Percentiles rank a stretch among this genome's conserved stretches.
phyloP scores from a whole-genome alignment of 2,329 filamentous ascomycete genomes.

The Ceratocystis alfenasii region DNA sequence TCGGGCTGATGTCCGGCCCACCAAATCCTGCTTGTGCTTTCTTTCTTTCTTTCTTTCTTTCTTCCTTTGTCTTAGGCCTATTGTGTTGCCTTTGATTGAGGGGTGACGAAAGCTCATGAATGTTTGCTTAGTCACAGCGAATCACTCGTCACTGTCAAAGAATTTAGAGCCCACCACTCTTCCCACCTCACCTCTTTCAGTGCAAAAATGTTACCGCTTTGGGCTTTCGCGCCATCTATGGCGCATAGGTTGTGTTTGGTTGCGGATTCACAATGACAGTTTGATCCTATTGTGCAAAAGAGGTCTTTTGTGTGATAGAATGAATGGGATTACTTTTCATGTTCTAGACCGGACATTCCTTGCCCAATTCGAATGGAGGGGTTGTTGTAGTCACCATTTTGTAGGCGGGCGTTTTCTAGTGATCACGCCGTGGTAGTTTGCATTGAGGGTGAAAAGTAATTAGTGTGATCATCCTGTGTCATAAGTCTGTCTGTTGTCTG shows the following conservation, averaged over 20 bases:
- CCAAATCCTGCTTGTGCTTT: neutral
- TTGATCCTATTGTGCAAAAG: neutral
- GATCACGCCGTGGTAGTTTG: too few species aligned
- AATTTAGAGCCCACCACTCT: neutral
- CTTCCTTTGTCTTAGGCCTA: too few species aligned
- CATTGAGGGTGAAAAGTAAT: too few species aligned
- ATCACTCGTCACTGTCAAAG: too few species aligned
- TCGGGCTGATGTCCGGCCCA: neutral
- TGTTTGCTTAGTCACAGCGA: too few species aligned
- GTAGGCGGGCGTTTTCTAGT: too few species aligned
- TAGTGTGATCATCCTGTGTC: too few species aligned
- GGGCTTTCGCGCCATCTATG: neutral
- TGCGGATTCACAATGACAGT: neutral
- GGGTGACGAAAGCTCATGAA: too few species aligned
- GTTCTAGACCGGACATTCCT: neutral
- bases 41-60: neutral
- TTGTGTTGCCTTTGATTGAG: too few species aligned
- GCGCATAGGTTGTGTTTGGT: neutral
- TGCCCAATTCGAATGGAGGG: too few species aligned
- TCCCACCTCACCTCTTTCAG: neutral
- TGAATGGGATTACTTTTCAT: neutral
- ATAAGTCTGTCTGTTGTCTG: too few species aligned
- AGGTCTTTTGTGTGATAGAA: neutral
- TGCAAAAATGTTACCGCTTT: neutral
- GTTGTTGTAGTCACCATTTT: too few species aligned